phyloP scores from a whole-genome alignment of 352 stramenopile genomes.

The Globisporangium rhizosaccharum region DNA sequence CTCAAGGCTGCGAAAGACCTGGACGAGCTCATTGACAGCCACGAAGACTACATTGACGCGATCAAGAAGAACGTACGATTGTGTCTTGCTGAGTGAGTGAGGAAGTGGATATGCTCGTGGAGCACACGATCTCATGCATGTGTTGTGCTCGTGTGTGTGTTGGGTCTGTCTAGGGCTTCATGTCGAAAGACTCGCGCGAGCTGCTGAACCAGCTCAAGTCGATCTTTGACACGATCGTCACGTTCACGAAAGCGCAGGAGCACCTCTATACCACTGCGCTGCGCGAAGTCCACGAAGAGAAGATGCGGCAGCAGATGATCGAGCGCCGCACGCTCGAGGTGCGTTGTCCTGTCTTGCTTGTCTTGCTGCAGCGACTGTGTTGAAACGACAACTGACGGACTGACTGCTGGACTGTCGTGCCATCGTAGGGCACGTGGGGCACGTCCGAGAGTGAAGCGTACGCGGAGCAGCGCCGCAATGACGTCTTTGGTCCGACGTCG shows the following conservation, averaged over 20 bases:
- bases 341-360: background rate
- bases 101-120: background rate
- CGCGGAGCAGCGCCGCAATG: conserved; percentile 22
- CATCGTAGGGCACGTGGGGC: conserved; percentile 47
- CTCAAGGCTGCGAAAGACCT: conserved; percentile 90
- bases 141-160: background rate
- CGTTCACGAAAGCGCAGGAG: conserved; percentile 79
- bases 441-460: conserved; percentile 51
- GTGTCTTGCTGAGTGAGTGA: background rate
- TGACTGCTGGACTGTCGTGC: background rate
- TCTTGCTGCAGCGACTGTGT: too few species aligned
- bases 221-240: conserved; percentile 80
- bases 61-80: conserved; percentile 80
- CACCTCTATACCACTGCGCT: conserved; percentile 75
- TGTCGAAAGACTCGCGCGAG: conserved; percentile 69
- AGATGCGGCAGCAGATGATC: conserved; percentile 41
- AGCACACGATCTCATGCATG: background rate
- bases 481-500: conserved; percentile 39
- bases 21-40: conserved; percentile 94
- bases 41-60: conserved; percentile 92
- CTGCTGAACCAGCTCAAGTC: conserved; percentile 73
- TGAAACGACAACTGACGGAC: background rate
- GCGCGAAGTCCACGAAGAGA: conserved; percentile 61
- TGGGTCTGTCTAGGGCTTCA: conserved; percentile 58
- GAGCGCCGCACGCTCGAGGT: conserved; percentile 46